Percentiles rank a stretch among this genome's conserved stretches.
These are phyloP conservation scores for Venturia oleaginea DNA, from an alignment of 2,329 filamentous ascomycete genomes.

Conservation along the genomic window DNA sequence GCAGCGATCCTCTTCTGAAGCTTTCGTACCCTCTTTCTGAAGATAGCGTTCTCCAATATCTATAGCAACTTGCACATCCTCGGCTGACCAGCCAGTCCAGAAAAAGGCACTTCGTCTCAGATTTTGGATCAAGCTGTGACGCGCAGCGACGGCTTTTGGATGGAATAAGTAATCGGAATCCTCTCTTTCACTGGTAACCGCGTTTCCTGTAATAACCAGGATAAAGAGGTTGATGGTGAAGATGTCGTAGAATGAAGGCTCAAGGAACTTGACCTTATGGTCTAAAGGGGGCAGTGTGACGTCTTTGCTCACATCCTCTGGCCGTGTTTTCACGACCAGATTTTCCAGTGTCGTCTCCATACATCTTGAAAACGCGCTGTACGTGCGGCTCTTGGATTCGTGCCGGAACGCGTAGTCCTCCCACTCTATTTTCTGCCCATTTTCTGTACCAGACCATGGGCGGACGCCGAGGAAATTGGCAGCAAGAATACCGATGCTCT, in stretches of 20 bases:
- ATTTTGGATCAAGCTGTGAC: conserved; percentile 65
- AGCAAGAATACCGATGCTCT: conserved; percentile 55
- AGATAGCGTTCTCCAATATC: conserved; percentile 62
- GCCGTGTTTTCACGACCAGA: conserved; percentile 70
- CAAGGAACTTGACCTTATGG: conserved; percentile 62
- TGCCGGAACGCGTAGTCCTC: conserved; percentile 55
- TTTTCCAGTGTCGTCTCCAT: conserved; percentile 64
- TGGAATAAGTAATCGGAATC: conserved; percentile 88
- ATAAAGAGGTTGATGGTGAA: conserved; percentile 77
- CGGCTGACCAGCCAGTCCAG: conserved; percentile 62
- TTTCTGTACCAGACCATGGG: conserved; percentile 63
- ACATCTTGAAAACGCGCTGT: conserved; percentile 46
- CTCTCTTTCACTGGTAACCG: conserved; percentile 74
- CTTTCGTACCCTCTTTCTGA: conserved; percentile 47
- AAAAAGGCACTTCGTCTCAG: conserved; percentile 79
- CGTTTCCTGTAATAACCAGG: conserved; percentile 75
- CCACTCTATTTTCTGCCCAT: conserved; percentile 60
- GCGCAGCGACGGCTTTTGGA: conserved; percentile 55
- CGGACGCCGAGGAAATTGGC: conserved; percentile 63
- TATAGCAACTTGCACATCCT: conserved; percentile 55
- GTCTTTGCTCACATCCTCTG: conserved; percentile 58
- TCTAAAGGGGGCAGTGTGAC: conserved; percentile 60
- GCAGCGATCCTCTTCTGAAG: conserved; percentile 50
- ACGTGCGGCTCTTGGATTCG: conserved; percentile 44
- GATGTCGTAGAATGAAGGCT: conserved; percentile 78